A percentile compares a stretch with the other conserved stretches of the same genome.
Evolutionary conservation across 2,329 filamentous ascomycete species (phyloP).

Genomic region (Calonectria leucothoes): DNA sequence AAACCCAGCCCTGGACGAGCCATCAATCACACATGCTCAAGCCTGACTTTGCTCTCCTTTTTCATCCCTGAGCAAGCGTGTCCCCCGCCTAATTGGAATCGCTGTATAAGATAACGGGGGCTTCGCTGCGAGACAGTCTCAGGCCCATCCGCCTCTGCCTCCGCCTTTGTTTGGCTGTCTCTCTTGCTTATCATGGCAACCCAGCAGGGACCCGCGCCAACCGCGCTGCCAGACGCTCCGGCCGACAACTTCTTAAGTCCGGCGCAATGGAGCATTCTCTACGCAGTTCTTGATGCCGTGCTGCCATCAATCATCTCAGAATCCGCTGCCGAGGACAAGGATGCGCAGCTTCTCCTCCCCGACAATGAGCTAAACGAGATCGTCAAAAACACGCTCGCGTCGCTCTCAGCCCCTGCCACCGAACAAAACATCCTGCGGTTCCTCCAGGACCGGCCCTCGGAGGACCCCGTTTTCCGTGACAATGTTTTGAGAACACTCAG

Average conservation of each 20-base stretch:
- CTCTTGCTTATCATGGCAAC: slow-evolving; percentile 29
- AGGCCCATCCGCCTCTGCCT: slow-evolving; percentile 16
- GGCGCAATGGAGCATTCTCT: slow-evolving; percentile 65
- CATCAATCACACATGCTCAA: slow-evolving; percentile 1
- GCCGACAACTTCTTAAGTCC: slow-evolving; percentile 54
- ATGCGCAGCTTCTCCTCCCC: slow-evolving; percentile 57
- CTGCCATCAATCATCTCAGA: slow-evolving; percentile 68
- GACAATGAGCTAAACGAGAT: slow-evolving; percentile 62
- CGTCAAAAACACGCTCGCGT: slow-evolving; percentile 51
- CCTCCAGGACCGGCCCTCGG: slow-evolving; percentile 63
- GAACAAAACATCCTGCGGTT: slow-evolving; percentile 62
- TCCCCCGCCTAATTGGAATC: neutral
- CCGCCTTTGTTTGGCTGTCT: slow-evolving; percentile 16
- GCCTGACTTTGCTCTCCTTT: neutral
- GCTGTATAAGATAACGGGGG: neutral
- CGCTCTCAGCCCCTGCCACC: slow-evolving; percentile 52
- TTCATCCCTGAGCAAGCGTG: neutral
- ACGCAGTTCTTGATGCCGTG: slow-evolving; percentile 67
- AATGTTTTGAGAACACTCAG: slow-evolving; percentile 58
- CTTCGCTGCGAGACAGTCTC: neutral
- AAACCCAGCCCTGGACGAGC: neutral
- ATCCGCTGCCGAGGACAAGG: slow-evolving; percentile 50
- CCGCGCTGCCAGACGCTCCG: slow-evolving; percentile 43
- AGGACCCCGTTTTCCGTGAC: slow-evolving; percentile 64
- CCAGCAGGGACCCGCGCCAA: slow-evolving; percentile 34